A percentile compares a stretch with the other conserved stretches of the same genome.
Evolutionary conservation across 768 basidiomycete genomes (phyloP).

Genomic region (Suillus paluster): DNA sequence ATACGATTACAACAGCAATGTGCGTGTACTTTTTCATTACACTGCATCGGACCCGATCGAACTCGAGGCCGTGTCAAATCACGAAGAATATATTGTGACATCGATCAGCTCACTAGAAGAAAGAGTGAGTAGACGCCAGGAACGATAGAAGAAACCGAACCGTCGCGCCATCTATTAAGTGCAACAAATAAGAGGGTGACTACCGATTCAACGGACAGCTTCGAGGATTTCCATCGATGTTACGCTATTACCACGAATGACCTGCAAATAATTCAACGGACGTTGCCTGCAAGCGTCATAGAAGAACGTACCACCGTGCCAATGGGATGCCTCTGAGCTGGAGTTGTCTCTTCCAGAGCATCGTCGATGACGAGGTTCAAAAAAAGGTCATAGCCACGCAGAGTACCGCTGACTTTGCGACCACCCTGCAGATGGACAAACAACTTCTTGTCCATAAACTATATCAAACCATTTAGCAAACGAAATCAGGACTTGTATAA

Average conservation of each 20-base stretch:
- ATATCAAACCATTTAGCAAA: not conserved
- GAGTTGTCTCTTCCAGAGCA: slow-evolving; percentile 87
- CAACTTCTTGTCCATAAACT: slow-evolving; percentile 99
- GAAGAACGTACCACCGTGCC: slow-evolving; percentile 81
- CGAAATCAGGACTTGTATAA: slow-evolving; percentile 8
- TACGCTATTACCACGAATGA: slow-evolving; percentile 96
- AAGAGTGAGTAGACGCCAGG: not conserved
- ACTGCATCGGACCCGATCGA: not conserved
- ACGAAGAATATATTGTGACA: not conserved
- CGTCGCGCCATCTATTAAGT: slow-evolving; percentile 14
- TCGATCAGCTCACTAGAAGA: not conserved
- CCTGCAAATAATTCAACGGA: slow-evolving; percentile 49
- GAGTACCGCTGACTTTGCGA: slow-evolving; percentile 91
- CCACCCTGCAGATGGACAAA: slow-evolving; percentile 94
- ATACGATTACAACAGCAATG: slow-evolving; percentile 5
- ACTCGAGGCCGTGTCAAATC: not conserved
- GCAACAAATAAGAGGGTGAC: slow-evolving; percentile 2
- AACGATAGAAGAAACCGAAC: not conserved
- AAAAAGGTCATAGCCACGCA: slow-evolving; percentile 98
- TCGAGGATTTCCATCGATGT: slow-evolving; percentile 93
- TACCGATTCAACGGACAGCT: slow-evolving; percentile 46
- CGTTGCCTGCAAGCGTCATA: not conserved
- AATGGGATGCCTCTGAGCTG: slow-evolving; percentile 87
- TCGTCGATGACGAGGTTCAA: slow-evolving; percentile 98
- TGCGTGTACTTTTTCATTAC: slow-evolving; percentile 2